Conservation (phyloP, 1,284 basidiomycete species). For the Heterobasidion annosum region DNA sequence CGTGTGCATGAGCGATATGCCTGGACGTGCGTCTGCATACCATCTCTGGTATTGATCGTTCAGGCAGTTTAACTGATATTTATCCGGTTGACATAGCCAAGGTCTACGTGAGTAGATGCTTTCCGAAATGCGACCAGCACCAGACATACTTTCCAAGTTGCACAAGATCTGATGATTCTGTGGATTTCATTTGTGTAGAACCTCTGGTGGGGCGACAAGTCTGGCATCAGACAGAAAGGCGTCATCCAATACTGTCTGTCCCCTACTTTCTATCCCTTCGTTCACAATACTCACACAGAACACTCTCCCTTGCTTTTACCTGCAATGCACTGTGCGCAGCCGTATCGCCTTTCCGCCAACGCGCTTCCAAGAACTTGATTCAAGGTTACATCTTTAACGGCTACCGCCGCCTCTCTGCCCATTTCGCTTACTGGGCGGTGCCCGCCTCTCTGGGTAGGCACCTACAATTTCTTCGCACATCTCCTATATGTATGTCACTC, state of each 20-base stretch:
- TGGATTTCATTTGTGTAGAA: constrained; percentile 36
- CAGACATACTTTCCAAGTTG: no score
- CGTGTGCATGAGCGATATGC: constrained; percentile 63
- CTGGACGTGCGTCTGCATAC: constrained; percentile 47
- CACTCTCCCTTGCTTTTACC: not conserved
- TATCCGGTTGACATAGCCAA: constrained; percentile 30
- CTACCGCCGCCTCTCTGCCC: constrained; percentile 66
- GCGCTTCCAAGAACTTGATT: constrained; percentile 64
- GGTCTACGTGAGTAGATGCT: constrained; percentile 50
- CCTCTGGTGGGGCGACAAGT: constrained; percentile 88
- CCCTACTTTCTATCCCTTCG: constrained; percentile 1
- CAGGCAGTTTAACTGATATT: constrained; percentile 3
- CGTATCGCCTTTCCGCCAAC: constrained; percentile 75
- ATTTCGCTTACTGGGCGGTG: constrained; percentile 74
- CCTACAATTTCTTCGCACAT: not conserved
- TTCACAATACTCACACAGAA: not conserved
- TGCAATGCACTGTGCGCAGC: constrained; percentile 30
- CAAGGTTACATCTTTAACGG: constrained; percentile 83
- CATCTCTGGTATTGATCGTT: not conserved
- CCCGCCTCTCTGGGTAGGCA: constrained; percentile 71
- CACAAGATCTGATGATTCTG: not conserved
- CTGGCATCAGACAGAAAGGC: constrained; percentile 68
- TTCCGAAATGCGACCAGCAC: not conserved
- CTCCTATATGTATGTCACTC: not conserved
- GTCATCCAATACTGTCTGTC: constrained; percentile 74